Base-by-base conservation (phyloP, 257 asterid species). In the Rhazya stricta region DNA sequence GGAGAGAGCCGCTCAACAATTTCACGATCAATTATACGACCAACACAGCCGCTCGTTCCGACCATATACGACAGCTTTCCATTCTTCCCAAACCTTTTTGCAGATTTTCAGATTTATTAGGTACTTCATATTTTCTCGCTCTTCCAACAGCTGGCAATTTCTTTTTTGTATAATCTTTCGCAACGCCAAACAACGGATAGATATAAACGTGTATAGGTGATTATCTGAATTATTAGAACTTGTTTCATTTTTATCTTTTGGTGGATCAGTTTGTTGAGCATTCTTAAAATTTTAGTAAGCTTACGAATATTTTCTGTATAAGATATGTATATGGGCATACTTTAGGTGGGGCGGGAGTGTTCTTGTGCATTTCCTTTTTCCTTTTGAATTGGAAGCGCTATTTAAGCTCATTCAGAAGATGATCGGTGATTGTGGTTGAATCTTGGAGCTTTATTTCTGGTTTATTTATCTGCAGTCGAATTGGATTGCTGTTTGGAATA, bases 21-120 rank as follows among this genome's bases (percentile, higher is more conserved):
- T 39, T n/a, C 32, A 36, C 71, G 46, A 63, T 63, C 45, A 63
- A 63, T 62, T 63, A 18, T 63, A 63, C 45, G 32, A 36, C 69
- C 41, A 34, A 19, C 29, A 6, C 15, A 36, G 45, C 69, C 16
- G 69, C 43, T 19, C 48, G 8, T 66, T 66, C 50, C 71, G 50
- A 21, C 41, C 30, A 66, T 8, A 19, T 3, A 21, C 30, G 30
- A 10, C 71, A 66, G 71, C 50, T 66, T n/a, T 37, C 30, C 45
- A 63, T 32, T 36, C 29, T 34, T 15, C 7, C 12, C 23, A 36
- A 53, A 8, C 37, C n/a, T 34, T 23, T 56, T 58, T 1, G 42
- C 21, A 57, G 9, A 3, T 41, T 25, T 27, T 27, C 69, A 63
- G 42, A 58, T 73, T 73, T 27, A 8, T 39, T 29, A 9, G 69